Conservation (phyloP, 768 basidiomycete species). For the Boletus sp. region DNA sequence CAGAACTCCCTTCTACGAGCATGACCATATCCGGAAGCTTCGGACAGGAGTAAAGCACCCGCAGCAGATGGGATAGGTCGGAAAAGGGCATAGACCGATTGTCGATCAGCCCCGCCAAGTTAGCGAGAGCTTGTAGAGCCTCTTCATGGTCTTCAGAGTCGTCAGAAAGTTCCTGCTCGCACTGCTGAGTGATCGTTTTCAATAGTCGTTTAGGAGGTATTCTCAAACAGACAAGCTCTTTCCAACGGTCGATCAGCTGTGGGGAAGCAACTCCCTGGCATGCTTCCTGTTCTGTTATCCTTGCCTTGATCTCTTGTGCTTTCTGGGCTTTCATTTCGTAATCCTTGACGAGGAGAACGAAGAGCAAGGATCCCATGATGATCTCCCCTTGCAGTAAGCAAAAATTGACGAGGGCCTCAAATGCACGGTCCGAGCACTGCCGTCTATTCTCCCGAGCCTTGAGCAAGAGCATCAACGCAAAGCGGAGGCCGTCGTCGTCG, state of each 20-base stretch:
- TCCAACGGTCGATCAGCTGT: constrained; percentile 19
- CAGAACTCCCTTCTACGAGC: constrained; percentile 26
- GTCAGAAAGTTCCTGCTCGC: constrained; percentile 30
- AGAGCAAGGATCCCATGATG: constrained; percentile 68
- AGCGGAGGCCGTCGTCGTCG: constrained; percentile 39
- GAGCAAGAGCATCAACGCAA: constrained; percentile 51
- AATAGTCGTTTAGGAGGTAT: constrained; percentile 32
- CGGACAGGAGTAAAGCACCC: constrained; percentile 45
- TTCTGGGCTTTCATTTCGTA: constrained; percentile 44
- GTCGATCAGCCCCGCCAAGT: constrained; percentile 52
- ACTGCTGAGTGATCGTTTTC: constrained; percentile 29
- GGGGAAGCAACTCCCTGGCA: constrained; percentile 11
- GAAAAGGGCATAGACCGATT: constrained; percentile 44
- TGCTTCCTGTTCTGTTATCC: constrained; percentile 17
- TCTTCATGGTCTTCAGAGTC: constrained; percentile 28
- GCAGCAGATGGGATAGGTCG: constrained; percentile 44
- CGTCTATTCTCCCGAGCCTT: constrained; percentile 54
- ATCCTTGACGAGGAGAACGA: constrained; percentile 62
- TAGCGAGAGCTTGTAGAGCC: constrained; percentile 59
- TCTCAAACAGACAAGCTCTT: constrained; percentile 7
- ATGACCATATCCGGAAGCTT: constrained; percentile 39
- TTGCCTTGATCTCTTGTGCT: constrained; percentile 25
- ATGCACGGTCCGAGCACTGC: constrained; percentile 57
- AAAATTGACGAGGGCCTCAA: constrained; percentile 54
- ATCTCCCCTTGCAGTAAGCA: constrained; percentile 79